A percentile compares a stretch with the other conserved stretches of the same genome.
phyloP scores from a whole-genome alignment of 495 filamentous ascomycete species.

The Penicillium samsonianum region DNA sequence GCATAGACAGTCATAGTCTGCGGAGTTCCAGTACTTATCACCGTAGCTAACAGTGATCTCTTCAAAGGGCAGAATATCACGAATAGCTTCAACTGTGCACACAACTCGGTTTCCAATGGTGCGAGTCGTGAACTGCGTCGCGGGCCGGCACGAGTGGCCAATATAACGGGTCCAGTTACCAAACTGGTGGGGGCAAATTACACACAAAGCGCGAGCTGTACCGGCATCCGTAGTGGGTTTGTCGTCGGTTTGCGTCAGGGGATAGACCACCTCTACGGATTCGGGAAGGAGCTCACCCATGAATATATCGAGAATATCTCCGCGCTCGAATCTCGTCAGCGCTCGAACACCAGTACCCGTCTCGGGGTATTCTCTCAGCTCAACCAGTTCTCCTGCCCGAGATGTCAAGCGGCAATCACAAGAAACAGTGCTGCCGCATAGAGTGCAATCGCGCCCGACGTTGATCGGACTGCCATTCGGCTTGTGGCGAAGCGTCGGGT shows the following conservation, averaged over 20 bases:
- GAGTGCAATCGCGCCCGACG: not conserved
- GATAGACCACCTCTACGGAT: conserved; percentile 13
- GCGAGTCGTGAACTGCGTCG: conserved; percentile 20
- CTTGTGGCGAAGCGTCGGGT: not conserved
- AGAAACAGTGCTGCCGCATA: conserved; percentile 15
- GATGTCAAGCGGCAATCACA: conserved; percentile 25
- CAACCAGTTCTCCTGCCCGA: conserved; percentile 28
- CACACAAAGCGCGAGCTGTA: not conserved
- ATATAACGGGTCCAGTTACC: conserved; percentile 66
- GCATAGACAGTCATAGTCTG: conserved; percentile 17
- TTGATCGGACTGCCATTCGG: not conserved
- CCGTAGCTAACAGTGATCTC: conserved; percentile 41
- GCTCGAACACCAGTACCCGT: conserved; percentile 39
- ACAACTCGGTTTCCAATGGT: conserved; percentile 28
- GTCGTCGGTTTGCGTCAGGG: not conserved
- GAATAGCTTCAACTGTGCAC: conserved; percentile 22
- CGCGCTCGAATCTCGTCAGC: conserved; percentile 27
- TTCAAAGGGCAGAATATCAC: conserved; percentile 36
- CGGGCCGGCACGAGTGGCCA: conserved; percentile 71
- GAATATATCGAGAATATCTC: conserved; percentile 35
- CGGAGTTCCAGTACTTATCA: conserved; percentile 24
- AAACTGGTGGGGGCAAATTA: conserved; percentile 7
- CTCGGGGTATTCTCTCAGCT: conserved; percentile 33
- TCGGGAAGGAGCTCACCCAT: conserved; percentile 22
- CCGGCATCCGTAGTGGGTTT: conserved; percentile 9